These are phyloP conservation scores for Cyclocybe aegerita DNA, from an alignment of 768 basidiomycete species.

Conservation along the genomic window DNA sequence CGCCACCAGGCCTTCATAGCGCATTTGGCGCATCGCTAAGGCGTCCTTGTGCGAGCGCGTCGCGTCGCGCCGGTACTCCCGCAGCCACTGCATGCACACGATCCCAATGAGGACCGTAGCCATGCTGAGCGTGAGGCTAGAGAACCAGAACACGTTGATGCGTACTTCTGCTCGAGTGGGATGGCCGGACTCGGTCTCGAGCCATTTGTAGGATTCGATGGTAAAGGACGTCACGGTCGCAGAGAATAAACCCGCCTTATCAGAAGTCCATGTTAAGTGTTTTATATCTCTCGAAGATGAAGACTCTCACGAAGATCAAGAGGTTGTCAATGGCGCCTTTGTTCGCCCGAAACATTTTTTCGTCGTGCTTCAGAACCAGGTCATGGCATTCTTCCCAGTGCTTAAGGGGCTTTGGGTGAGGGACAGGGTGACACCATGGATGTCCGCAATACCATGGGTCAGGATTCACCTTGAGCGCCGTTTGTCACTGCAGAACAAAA, in stretches of 20 bases:
- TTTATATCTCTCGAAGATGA: neutral
- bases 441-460: constrained; percentile 10
- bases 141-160: constrained; percentile 23
- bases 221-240: constrained; percentile 22
- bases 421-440: constrained; percentile 11
- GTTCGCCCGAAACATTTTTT: constrained; percentile 20
- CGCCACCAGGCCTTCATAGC: constrained; percentile 20
- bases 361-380: constrained; percentile 16
- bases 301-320: constrained; percentile 19
- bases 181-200: constrained; percentile 10
- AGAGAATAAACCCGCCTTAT: constrained; percentile 21
- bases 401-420: constrained; percentile 10
- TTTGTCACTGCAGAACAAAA: neutral
- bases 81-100: constrained; percentile 25
- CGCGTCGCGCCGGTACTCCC: constrained; percentile 21
- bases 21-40: constrained; percentile 23
- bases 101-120: constrained; percentile 22
- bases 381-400: constrained; percentile 19
- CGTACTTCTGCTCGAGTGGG: constrained; percentile 13
- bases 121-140: constrained; percentile 22
- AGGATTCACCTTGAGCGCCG: neutral
- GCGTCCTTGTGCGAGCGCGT: constrained; percentile 17
- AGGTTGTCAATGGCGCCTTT: constrained; percentile 22
- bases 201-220: constrained; percentile 18
- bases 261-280: neutral